Conservation (phyloP, 306 rosid species). For the Clitoria ternatea region DNA sequence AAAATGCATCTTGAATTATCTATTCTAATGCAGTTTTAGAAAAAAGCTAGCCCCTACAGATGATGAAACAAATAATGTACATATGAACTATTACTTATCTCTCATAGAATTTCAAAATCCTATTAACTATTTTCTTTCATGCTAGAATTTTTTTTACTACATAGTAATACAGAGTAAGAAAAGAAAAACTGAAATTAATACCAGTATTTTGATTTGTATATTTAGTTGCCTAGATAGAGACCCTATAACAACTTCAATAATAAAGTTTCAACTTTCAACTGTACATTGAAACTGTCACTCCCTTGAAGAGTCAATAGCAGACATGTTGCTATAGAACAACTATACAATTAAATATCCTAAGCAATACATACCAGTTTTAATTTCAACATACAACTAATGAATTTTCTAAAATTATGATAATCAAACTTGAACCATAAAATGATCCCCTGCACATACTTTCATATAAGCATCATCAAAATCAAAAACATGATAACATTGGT, state of each 20-base stretch:
- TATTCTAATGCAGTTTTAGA: not conserved
- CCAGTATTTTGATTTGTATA: no score
- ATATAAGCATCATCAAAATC: not conserved
- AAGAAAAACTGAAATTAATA: no score
- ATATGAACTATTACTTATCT: not conserved
- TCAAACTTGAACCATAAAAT: not conserved
- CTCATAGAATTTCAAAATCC: no score
- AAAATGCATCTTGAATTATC: not conserved
- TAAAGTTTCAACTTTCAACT: no score
- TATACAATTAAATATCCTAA: not conserved
- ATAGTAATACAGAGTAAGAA: no score
- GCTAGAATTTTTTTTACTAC: no score
- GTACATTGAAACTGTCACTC: no score
- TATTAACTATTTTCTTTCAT: no score
- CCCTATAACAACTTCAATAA: no score
- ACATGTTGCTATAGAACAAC: not conserved
- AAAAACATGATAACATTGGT: slow-evolving; percentile 13
- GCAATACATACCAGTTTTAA: not conserved
- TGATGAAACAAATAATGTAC: no score
- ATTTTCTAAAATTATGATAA: not conserved
- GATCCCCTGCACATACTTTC: not conserved
- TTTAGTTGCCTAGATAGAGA: no score
- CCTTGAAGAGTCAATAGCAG: not conserved
- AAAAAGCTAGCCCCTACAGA: no score
- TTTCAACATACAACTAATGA: slow-evolving; percentile 2